Conservation (phyloP, 2,329 filamentous ascomycete genomes). For the Trichoderma asperellum region DNA sequence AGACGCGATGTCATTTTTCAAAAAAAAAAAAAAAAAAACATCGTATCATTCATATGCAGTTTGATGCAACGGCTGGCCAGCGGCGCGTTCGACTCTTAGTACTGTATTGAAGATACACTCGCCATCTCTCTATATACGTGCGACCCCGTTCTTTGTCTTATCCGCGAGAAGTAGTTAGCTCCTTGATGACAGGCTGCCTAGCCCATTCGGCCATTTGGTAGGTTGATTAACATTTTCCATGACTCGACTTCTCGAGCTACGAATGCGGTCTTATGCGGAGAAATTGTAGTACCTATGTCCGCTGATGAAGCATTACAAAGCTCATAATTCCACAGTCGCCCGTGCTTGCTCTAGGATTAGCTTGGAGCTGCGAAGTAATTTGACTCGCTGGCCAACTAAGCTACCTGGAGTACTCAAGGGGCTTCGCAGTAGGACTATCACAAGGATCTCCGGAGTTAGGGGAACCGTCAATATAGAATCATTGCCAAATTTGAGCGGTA, state of each 20-base stretch:
- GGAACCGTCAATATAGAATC: neutral
- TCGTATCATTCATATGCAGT: no score
- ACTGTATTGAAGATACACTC: neutral
- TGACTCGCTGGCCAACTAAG: neutral
- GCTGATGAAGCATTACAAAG: neutral
- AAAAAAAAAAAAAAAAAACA: no score
- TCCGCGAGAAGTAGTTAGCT: neutral
- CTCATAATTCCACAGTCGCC: neutral
- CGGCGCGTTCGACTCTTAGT: neutral
- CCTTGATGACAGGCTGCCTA: neutral
- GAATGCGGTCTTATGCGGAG: neutral
- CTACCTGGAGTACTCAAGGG: neutral
- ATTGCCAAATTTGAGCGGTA: neutral
- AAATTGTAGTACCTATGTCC: neutral
- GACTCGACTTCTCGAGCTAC: neutral
- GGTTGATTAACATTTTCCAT: neutral
- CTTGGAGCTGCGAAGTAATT: neutral
- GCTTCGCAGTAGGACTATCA: neutral
- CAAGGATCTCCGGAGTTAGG: neutral
- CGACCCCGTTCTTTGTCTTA: neutral
- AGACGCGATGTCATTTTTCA: neutral
- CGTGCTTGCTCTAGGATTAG: neutral
- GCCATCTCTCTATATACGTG: neutral
- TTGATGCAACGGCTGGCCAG: neutral
- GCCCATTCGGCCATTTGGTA: neutral